These are phyloP conservation scores for Stagonosporopsis chrysanthemi DNA, from an alignment of 2,329 filamentous ascomycete species.

Conservation along the genomic window DNA sequence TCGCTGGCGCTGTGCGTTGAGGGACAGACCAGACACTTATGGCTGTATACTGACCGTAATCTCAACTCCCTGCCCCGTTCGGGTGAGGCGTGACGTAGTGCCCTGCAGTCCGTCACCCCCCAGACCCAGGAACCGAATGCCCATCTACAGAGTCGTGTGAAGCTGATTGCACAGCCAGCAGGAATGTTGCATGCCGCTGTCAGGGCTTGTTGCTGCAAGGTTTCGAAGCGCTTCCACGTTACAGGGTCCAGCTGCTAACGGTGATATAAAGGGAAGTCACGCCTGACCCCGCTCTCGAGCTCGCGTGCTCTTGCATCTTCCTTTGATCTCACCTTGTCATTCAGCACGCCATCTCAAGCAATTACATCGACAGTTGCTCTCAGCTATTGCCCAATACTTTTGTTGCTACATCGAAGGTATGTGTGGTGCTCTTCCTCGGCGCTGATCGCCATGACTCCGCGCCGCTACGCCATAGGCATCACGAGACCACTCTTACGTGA, in stretches of 20 bases:
- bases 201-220: constrained; percentile 9
- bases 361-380: not conserved
- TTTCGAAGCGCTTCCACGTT: constrained; percentile 15
- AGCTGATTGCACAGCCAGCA: not conserved
- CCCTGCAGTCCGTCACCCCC: constrained; percentile 2
- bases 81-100: constrained; percentile 11
- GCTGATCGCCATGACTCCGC: constrained; percentile 38
- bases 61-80: not conserved
- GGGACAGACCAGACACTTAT: not conserved
- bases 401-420: constrained; percentile 38
- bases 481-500: constrained; percentile 43
- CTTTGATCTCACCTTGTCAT: constrained; percentile 26
- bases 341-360: constrained; percentile 7
- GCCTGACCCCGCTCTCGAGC: constrained; percentile 21
- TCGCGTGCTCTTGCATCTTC: constrained; percentile 22
- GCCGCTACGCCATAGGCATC: constrained; percentile 26
- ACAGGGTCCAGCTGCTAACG: constrained; percentile 14
- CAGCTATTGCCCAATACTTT: not conserved
- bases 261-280: constrained; percentile 19
- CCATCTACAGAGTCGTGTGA: not conserved
- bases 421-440: constrained; percentile 8
- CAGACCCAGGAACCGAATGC: constrained; percentile 5
- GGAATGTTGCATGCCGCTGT: constrained; percentile 9
- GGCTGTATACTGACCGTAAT: not conserved
- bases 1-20: not conserved